Percentiles rank a stretch among this genome's conserved stretches.
phyloP scores from a whole-genome alignment of 257 asterid species.

The Catharanthus roseus region DNA sequence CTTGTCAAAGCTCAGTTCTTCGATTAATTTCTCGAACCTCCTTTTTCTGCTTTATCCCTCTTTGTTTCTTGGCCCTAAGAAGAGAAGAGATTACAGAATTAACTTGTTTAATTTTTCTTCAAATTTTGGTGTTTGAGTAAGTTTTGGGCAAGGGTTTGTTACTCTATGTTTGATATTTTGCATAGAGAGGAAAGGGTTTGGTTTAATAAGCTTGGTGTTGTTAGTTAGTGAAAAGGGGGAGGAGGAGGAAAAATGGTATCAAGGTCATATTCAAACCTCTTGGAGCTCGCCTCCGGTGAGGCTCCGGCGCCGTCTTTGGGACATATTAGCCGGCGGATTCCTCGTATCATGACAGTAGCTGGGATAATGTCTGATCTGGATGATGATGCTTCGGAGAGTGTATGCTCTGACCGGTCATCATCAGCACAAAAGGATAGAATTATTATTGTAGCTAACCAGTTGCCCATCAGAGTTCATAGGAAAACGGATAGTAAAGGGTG shows the following conservation, averaged over 20 bases:
- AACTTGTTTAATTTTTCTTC: constrained; percentile 2
- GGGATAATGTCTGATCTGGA: constrained; percentile 81
- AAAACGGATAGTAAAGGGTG: constrained; percentile 52
- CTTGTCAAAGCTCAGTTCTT: constrained; percentile 32
- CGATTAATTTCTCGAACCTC: constrained; percentile 23
- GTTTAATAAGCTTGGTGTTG: constrained; percentile 23
- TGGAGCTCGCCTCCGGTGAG: constrained; percentile 87
- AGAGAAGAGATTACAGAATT: background rate
- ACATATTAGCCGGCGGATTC: constrained; percentile 59
- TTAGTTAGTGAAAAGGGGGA: constrained; percentile 12
- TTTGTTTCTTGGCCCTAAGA: constrained; percentile 19
- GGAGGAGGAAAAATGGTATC: constrained; percentile 48
- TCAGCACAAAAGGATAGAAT: constrained; percentile 63
- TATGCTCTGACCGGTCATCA: constrained; percentile 59
- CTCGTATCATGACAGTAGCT: constrained; percentile 77
- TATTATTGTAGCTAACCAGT: constrained; percentile 80
- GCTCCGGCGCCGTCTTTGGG: constrained; percentile 60
- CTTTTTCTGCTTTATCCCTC: constrained; percentile 17
- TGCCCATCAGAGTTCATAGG: constrained; percentile 69
- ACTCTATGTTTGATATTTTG: constrained; percentile 23
- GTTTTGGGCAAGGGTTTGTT: constrained; percentile 10
- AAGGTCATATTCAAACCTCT: constrained; percentile 74
- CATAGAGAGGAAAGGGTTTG: constrained; percentile 17
- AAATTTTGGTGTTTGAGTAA: constrained; percentile 14
- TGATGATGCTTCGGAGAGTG: constrained; percentile 59